A percentile compares a stretch with the other conserved stretches of the same genome.
phyloP scores from a whole-genome alignment of 306 rosid genomes.

The Cucumis sativus region DNA sequence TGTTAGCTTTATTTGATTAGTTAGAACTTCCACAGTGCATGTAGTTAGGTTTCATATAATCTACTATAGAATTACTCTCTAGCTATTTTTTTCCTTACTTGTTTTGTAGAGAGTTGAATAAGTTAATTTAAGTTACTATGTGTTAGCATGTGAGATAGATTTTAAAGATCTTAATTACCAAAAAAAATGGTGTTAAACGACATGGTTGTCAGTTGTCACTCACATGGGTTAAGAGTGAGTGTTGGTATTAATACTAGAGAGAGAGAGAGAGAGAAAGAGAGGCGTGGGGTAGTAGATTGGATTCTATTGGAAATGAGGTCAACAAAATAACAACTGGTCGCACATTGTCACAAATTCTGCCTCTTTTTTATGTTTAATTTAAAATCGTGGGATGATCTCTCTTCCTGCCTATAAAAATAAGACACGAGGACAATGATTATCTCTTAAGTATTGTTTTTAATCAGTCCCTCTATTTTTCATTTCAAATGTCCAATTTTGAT shows the following conservation, averaged over 20 bases:
- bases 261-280: background rate
- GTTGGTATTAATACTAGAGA: background rate
- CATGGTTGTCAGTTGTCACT: constrained; percentile 5
- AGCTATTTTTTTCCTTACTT: too few species aligned
- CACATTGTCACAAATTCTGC: background rate
- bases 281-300: background rate
- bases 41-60: background rate
- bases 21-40: background rate
- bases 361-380: background rate
- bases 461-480: too few species aligned
- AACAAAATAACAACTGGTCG: background rate
- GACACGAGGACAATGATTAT: too few species aligned
- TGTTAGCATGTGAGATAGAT: background rate
- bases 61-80: background rate
- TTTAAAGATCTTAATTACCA: background rate
- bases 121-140: background rate
- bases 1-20: background rate
- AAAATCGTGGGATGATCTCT: background rate
- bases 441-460: background rate
- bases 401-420: background rate
- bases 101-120: too few species aligned
- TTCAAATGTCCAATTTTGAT: too few species aligned
- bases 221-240: background rate
- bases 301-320: background rate
- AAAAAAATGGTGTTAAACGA: background rate